phyloP scores from a whole-genome alignment of 148 eudicot species.

The Cornus kousa region DNA sequence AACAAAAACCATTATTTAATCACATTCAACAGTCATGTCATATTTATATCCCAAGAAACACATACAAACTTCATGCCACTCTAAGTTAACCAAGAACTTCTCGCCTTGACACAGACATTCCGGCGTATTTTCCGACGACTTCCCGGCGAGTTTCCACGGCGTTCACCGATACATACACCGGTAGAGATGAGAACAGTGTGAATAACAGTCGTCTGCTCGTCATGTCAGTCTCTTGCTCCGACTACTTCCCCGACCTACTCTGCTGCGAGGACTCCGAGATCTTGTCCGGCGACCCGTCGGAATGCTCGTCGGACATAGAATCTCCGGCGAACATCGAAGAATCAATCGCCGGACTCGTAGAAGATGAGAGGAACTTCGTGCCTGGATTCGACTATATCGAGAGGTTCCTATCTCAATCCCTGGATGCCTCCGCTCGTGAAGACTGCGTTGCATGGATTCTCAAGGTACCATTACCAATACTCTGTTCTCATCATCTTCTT shows the following conservation, averaged over 20 bases:
- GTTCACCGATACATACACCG: background rate
- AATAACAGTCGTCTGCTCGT: slow-evolving; percentile 16
- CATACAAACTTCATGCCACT: background rate
- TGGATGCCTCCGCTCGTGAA: slow-evolving; percentile 58
- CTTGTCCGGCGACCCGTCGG: slow-evolving; percentile 35
- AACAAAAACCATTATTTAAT: background rate
- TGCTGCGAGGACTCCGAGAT: slow-evolving; percentile 68
- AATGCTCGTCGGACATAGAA: slow-evolving; percentile 45
- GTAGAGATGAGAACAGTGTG: slow-evolving; percentile 23
- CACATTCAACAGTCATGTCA: background rate
- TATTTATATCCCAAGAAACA: slow-evolving; percentile 9
- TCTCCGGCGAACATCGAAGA: slow-evolving; percentile 42
- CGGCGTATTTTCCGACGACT: slow-evolving; percentile 15
- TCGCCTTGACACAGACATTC: slow-evolving; percentile 8
- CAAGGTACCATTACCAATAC: slow-evolving; percentile 48
- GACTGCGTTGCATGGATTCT: slow-evolving; percentile 78
- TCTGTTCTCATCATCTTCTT: background rate
- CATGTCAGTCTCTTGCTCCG: slow-evolving; percentile 58
- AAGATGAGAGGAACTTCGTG: slow-evolving; percentile 50
- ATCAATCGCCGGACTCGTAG: slow-evolving; percentile 65
- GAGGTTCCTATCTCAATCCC: slow-evolving; percentile 25
- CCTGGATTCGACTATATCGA: slow-evolving; percentile 25
- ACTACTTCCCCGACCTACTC: slow-evolving; percentile 54
- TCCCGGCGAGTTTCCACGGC: slow-evolving; percentile 16
- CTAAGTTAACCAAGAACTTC: background rate